phyloP scores from a whole-genome alignment of 1,139 yeast species.

The Debaryomyces fabryi region DNA sequence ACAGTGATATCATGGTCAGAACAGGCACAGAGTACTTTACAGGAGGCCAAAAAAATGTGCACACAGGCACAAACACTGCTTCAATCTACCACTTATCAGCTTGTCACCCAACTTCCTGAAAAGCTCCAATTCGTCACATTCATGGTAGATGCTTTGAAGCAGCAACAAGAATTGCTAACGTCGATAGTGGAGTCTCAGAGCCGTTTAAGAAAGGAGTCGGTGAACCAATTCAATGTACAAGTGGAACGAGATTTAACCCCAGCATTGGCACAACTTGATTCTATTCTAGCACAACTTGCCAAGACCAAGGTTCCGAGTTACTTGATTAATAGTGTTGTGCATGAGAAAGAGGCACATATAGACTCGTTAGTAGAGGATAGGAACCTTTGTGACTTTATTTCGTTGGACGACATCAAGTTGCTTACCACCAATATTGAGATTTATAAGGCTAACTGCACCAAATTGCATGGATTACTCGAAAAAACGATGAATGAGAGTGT shows the following conservation, averaged over 20 bases:
- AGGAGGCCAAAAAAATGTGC: slow-evolving; percentile 35
- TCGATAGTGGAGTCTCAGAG: slow-evolving; percentile 20
- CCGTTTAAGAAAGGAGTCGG: slow-evolving; percentile 16
- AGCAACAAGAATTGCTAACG: slow-evolving; percentile 18
- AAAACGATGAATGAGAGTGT: slow-evolving; percentile 21
- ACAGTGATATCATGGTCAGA: slow-evolving; percentile 26
- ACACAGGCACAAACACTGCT: slow-evolving; percentile 37
- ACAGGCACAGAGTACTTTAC: slow-evolving; percentile 33
- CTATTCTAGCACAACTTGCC: slow-evolving; percentile 27
- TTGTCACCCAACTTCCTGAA: slow-evolving; percentile 27
- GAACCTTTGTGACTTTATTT: slow-evolving; percentile 35
- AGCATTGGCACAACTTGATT: slow-evolving; percentile 28
- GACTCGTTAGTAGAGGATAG: slow-evolving; percentile 4
- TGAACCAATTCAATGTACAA: slow-evolving; percentile 16
- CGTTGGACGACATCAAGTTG: slow-evolving; percentile 34
- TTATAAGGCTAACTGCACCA: slow-evolving; percentile 30
- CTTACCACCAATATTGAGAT: slow-evolving; percentile 31
- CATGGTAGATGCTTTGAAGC: slow-evolving; percentile 22
- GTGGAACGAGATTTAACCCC: slow-evolving; percentile 28
- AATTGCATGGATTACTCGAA: slow-evolving; percentile 25
- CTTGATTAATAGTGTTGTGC: slow-evolving; percentile 19
- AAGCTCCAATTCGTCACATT: slow-evolving; percentile 22
- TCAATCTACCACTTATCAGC: slow-evolving; percentile 24
- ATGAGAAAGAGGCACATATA: slow-evolving; percentile 5
- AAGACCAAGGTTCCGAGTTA: slow-evolving; percentile 33